Conservation (phyloP, 495 filamentous ascomycete species). For the Penicillium odoratum region DNA sequence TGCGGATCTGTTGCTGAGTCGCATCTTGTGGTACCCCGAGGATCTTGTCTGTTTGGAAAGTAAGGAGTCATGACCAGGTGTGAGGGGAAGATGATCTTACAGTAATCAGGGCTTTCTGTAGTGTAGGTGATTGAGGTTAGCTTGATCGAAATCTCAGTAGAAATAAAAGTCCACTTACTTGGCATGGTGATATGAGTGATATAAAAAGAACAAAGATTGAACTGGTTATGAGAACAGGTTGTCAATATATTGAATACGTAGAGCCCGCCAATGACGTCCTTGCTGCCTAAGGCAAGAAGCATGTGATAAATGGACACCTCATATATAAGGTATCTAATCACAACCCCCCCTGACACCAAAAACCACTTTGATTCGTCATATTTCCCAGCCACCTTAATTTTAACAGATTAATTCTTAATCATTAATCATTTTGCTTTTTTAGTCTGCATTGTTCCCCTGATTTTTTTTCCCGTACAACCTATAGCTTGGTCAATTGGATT, state of each 20-base stretch:
- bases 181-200: constrained; percentile 20
- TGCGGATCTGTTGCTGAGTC: constrained; percentile 80
- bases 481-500: constrained; percentile 4
- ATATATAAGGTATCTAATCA: background rate
- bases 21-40: constrained; percentile 75
- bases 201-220: background rate
- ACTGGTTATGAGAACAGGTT: no score
- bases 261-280: constrained; percentile 22
- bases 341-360: background rate
- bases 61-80: constrained; percentile 7
- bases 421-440: background rate
- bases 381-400: constrained; percentile 15
- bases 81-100: constrained; percentile 12
- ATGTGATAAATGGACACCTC: constrained; percentile 1
- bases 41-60: constrained; percentile 50
- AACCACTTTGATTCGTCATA: background rate
- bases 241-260: background rate
- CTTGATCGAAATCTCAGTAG: background rate
- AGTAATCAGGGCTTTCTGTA: constrained; percentile 25
- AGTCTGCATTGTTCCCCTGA: constrained; percentile 2
- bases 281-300: constrained; percentile 3
- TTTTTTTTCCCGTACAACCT: background rate
- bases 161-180: constrained; percentile 17
- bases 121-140: constrained; percentile 3
- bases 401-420: no score